These are phyloP conservation scores for Arthrobotrys sphaeroides DNA, from an alignment of 2,329 filamentous ascomycete genomes.

Conservation along the genomic window DNA sequence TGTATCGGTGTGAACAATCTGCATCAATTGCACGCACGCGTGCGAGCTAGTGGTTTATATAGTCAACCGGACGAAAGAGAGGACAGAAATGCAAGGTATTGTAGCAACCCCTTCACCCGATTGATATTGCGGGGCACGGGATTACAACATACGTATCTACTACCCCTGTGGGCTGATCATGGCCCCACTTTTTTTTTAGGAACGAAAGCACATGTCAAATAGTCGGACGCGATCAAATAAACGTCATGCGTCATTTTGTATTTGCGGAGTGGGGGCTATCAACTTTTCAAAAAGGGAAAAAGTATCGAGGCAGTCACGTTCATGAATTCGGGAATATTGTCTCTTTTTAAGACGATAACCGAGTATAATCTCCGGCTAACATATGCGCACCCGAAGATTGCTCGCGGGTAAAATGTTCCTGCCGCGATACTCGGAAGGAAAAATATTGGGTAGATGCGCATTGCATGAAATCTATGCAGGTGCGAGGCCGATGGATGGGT, in stretches of 20 bases:
- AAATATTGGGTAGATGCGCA: neutral
- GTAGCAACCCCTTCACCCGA: neutral
- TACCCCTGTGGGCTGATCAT: conserved; percentile 7
- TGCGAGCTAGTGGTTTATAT: neutral
- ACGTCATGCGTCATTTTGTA: too few relatives aligned
- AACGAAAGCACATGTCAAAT: neutral
- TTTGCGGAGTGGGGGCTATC: too few relatives aligned
- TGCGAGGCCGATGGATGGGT: neutral
- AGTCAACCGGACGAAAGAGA: neutral
- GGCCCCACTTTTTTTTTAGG: neutral
- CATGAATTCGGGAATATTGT: neutral
- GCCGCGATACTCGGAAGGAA: neutral
- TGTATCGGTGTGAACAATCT: neutral
- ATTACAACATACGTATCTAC: conserved; percentile 3
- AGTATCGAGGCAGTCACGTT: too few relatives aligned
- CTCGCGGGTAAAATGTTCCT: neutral
- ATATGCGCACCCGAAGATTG: neutral
- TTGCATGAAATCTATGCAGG: too few relatives aligned
- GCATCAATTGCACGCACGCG: neutral
- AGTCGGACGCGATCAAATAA: too few relatives aligned
- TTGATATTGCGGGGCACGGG: neutral
- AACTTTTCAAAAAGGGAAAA: too few relatives aligned
- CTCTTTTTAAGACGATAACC: too few relatives aligned
- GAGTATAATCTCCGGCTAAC: too few relatives aligned
- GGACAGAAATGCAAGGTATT: too few relatives aligned